phyloP scores from a whole-genome alignment of 179 eudicot species.

The Beta corolliflora region DNA sequence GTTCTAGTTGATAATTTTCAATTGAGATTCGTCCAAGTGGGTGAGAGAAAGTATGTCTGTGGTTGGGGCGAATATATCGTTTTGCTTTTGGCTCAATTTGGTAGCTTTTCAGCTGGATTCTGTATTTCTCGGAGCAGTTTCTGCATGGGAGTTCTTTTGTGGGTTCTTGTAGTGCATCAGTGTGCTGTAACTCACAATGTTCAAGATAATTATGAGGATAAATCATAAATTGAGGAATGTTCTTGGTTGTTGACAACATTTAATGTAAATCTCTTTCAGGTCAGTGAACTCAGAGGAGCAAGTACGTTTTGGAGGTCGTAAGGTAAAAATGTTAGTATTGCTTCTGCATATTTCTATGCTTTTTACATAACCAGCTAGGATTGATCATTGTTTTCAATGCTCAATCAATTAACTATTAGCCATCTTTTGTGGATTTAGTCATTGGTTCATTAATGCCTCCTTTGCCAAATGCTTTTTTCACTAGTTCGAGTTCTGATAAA shows the following conservation, averaged over 20 bases:
- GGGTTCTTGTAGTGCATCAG: background rate
- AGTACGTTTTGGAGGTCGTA: slow-evolving; percentile 25
- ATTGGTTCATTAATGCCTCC: background rate
- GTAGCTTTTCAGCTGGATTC: background rate
- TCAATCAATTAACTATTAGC: slow-evolving; percentile 3
- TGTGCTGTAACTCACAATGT: slow-evolving; percentile 2
- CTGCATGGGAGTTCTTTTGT: background rate
- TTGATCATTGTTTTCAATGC: background rate
- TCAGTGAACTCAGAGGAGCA: slow-evolving; percentile 30
- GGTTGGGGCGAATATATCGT: background rate
- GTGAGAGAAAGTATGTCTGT: background rate
- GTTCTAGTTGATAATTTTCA: background rate
- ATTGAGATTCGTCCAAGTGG: background rate
- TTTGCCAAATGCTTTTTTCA: slow-evolving; percentile 12
- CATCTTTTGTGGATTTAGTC: slow-evolving; percentile 15
- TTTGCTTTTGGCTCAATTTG: background rate
- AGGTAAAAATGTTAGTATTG: slow-evolving; percentile 32
- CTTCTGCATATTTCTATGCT: background rate
- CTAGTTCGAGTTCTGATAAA: slow-evolving; percentile 20
- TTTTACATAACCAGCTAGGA: background rate
- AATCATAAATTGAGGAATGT: slow-evolving; percentile 1
- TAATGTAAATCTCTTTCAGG: slow-evolving; percentile 25
- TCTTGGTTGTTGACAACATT: background rate
- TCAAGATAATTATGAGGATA: background rate
- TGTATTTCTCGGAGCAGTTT: background rate